Conservation (phyloP, 345 rosid genomes). For the Eucalyptus albens region DNA sequence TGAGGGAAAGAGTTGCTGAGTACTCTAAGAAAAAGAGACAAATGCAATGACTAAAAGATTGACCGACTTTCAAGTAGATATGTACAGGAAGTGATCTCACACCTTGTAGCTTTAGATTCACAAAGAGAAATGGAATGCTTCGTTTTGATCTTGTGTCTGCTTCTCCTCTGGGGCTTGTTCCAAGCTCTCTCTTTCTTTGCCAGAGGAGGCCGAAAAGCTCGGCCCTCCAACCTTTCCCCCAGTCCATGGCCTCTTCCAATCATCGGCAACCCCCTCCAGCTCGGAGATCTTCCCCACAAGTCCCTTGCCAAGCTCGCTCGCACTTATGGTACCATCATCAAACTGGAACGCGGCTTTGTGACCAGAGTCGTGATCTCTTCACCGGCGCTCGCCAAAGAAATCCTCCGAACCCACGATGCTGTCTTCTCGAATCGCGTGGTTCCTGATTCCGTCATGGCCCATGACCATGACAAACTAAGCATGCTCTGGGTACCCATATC, state of each 20-base stretch:
- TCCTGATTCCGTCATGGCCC: too few relatives aligned
- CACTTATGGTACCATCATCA: slow-evolving; percentile 19
- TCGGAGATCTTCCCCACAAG: slow-evolving; percentile 10
- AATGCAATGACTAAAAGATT: background rate
- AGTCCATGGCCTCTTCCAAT: background rate
- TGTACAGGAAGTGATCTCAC: background rate
- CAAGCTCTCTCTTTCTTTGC: background rate
- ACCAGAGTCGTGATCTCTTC: slow-evolving; percentile 6
- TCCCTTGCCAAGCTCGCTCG: slow-evolving; percentile 13
- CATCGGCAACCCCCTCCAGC: background rate
- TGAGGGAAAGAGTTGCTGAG: background rate
- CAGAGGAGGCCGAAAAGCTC: background rate
- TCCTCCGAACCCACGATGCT: too few relatives aligned
- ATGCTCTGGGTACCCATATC: too few relatives aligned
- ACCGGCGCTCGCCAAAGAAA: too few relatives aligned
- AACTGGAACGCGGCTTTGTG: slow-evolving; percentile 4
- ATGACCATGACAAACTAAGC: too few relatives aligned
- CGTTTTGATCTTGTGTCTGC: background rate
- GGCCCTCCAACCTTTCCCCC: background rate
- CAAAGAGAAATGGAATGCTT: too few relatives aligned
- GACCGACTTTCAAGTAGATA: background rate
- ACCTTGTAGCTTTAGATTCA: too few relatives aligned
- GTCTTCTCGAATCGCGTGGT: too few relatives aligned
- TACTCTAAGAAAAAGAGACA: background rate
- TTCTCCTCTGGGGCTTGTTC: background rate